Base-by-base conservation (phyloP, 257 asterid genomes). In the Rubia yunnanensis region DNA sequence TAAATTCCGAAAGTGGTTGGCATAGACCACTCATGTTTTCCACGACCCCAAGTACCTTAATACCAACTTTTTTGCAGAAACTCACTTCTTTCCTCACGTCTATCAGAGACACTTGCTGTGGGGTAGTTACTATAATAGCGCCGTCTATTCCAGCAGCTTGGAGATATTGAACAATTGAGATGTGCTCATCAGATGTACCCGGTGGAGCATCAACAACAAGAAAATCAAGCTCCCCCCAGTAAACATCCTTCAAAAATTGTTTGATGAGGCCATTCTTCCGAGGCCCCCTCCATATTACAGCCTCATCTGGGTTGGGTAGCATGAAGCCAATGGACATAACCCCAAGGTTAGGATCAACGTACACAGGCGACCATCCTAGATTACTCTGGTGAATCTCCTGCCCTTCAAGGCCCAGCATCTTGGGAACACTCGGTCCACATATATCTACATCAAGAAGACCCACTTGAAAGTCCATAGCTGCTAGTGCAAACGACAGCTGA, bases 151-250 rank as follows among this genome's bases (percentile, higher is more conserved):
- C 95, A 0, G 89, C 86, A 41, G 83, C 80, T 77, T 90, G 88
- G 35, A 92, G 92, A 71, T 82, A 83, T n/a, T 90, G 96, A 48
- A 90, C 99, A 0, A 90, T 83, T 1, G 96, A 84, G 46, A 92
- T 92, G 59, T 90, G 96, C 80, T 90, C 95, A 24, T 92, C 97
- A 4, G 99, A 92, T 58, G 97, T 92, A 27, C 99, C 99, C 14
- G 97, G 97, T 10, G 97, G 95, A 20, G 99, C 95, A 76, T 92
- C 99, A 24, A 92, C 95, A 54, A 87, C 74, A 7, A 92, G 88
- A 73, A 89, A 92, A 78, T 92, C 96, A 10, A 92, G 96, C 61
- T 88, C 97, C 1, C 95, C 94, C 99, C 94, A 88, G 10, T 86
- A 54, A 13, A 91, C 96, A 53, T 91, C 98, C 82, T 84, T 88